Base-by-base conservation (phyloP, 2,329 filamentous ascomycete genomes). In the Triangularia verruculosa region DNA sequence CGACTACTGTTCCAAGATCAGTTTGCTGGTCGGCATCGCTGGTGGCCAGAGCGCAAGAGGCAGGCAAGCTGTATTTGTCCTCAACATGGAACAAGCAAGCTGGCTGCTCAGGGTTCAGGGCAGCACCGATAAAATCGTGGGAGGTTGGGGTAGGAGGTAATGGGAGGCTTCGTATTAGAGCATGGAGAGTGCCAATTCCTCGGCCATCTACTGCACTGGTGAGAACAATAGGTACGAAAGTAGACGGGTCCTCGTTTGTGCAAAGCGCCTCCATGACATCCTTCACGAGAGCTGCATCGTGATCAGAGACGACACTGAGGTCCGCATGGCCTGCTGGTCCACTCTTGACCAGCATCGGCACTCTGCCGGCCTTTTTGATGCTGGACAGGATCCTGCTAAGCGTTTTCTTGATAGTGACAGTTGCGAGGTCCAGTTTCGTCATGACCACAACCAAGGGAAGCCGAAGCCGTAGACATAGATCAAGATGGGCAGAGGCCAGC, bases 401-500 rank as follows among this genome's bases (percentile, higher is more conserved):
- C 0, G 86, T 92, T 58, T 85, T 84, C 62, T 88, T 86, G 8
- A 98, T 75, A 9, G 87, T 87, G 68, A 89, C 93, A 13, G 89
- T 93, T 15, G 93, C 92, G 52, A 96, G 76, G 70, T 99, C 95
- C 66, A 96, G 83, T 73, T 98, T 99, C 0, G 95, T 98, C 64
- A 99, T 89, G 24, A 94, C 83, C 11, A 99, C 84, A 7, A 90
- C 84, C 61, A 97, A 79, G 0, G 93, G 92, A 9, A 93, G 81
- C 20, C 88, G 83, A 17, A 98, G 79, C 68, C 92, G 91, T 28
- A 97, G 80, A 70, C 93, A 97, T 1, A 99, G 80, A 39, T 93
- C 88, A 15, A 99, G 81, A 76, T 98, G 91, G 2, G 91, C 89
- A 67, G 89, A 84, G 9, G 89, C 90, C 3, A 95, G 80, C 70